Percentiles rank a stretch among this genome's conserved stretches.
Evolutionary conservation across 2,329 filamentous ascomycete genomes (phyloP).

Genomic region (Ophiostoma pallidulum): DNA sequence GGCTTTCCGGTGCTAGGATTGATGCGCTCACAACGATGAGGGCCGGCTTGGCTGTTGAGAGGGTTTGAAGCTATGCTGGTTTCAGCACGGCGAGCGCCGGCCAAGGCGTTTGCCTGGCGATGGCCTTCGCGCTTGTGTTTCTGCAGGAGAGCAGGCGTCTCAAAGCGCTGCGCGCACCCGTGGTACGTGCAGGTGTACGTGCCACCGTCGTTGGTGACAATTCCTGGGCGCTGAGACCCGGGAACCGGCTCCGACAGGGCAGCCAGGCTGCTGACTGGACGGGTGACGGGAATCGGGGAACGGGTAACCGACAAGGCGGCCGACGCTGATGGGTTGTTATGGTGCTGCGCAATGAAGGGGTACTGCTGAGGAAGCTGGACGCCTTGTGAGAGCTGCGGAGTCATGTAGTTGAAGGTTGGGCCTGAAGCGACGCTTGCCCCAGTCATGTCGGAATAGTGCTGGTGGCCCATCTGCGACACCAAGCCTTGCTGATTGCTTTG

Average conservation of each 20-base stretch:
- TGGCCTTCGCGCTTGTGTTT: conserved; percentile 95
- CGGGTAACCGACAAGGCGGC: conserved; percentile 3
- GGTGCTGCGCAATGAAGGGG: conserved; percentile 31
- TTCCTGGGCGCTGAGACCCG: conserved; percentile 41
- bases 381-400: conserved; percentile 26
- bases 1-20: conserved; percentile 93
- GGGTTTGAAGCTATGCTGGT: conserved; percentile 40
- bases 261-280: conserved; percentile 20
- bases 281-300: conserved; percentile 4
- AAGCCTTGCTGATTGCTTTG: conserved; percentile 36
- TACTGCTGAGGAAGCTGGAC: conserved; percentile 42
- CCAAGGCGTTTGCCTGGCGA: conserved; percentile 55
- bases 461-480: conserved; percentile 20
- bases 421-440: conserved; percentile 15
- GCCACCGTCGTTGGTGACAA: conserved; percentile 65
- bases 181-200: conserved; percentile 97
- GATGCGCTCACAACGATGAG: conserved; percentile 84
- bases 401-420: conserved; percentile 23
- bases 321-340: not conserved
- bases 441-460: conserved; percentile 17
- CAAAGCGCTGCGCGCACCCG: conserved; percentile 79
- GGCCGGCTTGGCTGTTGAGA: conserved; percentile 81
- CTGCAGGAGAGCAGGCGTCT: conserved; percentile 75
- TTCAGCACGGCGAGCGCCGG: conserved; percentile 25
- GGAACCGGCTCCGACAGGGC: conserved; percentile 19